Conservation (phyloP, 164 flowering plant genomes). For the Litsea cubeba region DNA sequence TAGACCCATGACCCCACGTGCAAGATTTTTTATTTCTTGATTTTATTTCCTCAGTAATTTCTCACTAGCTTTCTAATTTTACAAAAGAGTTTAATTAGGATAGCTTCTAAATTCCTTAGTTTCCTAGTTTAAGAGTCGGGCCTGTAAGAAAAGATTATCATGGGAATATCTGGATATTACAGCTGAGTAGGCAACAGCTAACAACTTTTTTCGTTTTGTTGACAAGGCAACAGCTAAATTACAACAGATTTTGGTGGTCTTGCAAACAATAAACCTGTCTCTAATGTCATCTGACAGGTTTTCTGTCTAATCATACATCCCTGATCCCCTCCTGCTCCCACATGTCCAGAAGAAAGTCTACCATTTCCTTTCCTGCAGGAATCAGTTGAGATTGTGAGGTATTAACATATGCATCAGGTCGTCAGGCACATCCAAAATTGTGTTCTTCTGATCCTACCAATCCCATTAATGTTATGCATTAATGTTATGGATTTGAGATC, state of each 20-base stretch:
- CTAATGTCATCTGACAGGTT: not conserved
- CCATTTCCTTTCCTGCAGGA: constrained; percentile 74
- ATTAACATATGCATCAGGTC: too few species aligned
- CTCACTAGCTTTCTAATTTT: too few species aligned
- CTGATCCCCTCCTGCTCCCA: constrained; percentile 37
- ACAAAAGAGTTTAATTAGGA: too few species aligned
- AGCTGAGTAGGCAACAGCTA: not conserved
- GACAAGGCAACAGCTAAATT: not conserved
- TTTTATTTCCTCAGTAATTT: too few species aligned
- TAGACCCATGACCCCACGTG: too few species aligned
- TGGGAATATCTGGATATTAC: not conserved
- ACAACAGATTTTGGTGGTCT: not conserved
- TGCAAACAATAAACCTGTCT: not conserved
- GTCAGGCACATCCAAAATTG: too few species aligned
- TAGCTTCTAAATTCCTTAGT: too few species aligned
- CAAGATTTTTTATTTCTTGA: too few species aligned
- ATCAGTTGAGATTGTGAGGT: too few species aligned
- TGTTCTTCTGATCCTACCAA: too few species aligned
- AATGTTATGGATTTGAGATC: too few species aligned
- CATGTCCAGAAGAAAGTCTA: constrained; percentile 17
- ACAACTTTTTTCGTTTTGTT: not conserved
- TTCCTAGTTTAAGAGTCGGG: not conserved
- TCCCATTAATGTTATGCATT: too few species aligned
- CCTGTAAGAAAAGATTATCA: not conserved
- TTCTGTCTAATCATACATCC: constrained; percentile 51